These are phyloP conservation scores for Boletus reticuloceps DNA, from an alignment of 768 basidiomycete species.

Conservation along the genomic window DNA sequence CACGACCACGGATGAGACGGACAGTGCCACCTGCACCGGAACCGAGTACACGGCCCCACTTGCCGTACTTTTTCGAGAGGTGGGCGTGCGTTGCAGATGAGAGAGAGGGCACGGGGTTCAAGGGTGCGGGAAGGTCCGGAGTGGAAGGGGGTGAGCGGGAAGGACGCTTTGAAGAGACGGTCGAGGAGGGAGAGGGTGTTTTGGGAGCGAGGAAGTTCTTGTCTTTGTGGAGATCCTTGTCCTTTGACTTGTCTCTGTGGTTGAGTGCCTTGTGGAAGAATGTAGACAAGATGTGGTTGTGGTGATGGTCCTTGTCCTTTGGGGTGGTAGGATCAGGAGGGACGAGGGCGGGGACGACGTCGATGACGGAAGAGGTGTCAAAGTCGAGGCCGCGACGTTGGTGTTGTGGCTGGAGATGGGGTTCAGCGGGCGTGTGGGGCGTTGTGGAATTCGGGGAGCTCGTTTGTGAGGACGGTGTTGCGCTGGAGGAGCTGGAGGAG, in stretches of 20 bases:
- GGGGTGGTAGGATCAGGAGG: slow-evolving; percentile 12
- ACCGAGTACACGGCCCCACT: slow-evolving; percentile 95
- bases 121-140: slow-evolving; percentile 16
- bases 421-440: slow-evolving; percentile 28
- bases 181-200: slow-evolving; percentile 36
- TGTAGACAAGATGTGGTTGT: slow-evolving; percentile 26
- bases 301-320: slow-evolving; percentile 25
- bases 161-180: slow-evolving; percentile 22
- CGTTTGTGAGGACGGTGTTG: slow-evolving; percentile 27
- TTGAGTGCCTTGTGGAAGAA: slow-evolving; percentile 37
- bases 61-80: slow-evolving; percentile 97
- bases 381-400: slow-evolving; percentile 35
- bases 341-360: slow-evolving; percentile 29
- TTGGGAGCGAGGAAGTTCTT: slow-evolving; percentile 11
- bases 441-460: slow-evolving; percentile 24
- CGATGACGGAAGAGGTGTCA: slow-evolving; percentile 34
- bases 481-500: slow-evolving; percentile 15
- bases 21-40: slow-evolving; percentile 99
- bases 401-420: slow-evolving; percentile 34
- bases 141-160: slow-evolving; percentile 28
- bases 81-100: slow-evolving; percentile 86
- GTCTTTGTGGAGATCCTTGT: background rate
- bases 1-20: slow-evolving; percentile 84
- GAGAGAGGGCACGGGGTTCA: slow-evolving; percentile 55
- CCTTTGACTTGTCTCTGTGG: slow-evolving; percentile 27